phyloP scores from a whole-genome alignment of 1,139 yeast genomes.

The Pichia kudriavzevii region DNA sequence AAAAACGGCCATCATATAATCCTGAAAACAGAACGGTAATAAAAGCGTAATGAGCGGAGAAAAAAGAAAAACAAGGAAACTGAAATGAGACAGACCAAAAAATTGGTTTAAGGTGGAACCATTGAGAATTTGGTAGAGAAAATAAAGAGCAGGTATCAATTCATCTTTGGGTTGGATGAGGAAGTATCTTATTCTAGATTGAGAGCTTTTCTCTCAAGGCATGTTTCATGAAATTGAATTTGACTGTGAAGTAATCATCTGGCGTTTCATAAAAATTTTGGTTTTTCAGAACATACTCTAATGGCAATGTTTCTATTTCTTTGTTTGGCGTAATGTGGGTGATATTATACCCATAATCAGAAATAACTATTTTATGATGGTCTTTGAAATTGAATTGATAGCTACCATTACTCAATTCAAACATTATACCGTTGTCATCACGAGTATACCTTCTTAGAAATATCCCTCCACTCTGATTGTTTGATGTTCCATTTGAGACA shows the following conservation, averaged over 20 bases:
- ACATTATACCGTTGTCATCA: constrained; percentile 76
- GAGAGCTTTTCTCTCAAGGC: constrained; percentile 26
- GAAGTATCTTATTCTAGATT: constrained; percentile 10
- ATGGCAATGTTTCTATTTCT: constrained; percentile 61
- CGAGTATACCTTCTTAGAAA: constrained; percentile 78
- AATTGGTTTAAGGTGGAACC: too few relatives aligned
- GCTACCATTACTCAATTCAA: constrained; percentile 87
- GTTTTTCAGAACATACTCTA: constrained; percentile 50
- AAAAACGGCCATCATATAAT: too few relatives aligned
- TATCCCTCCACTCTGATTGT: constrained; percentile 28
- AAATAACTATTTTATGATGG: constrained; percentile 80
- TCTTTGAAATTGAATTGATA: constrained; percentile 93
- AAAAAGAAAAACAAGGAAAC: too few relatives aligned
- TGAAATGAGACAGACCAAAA: too few relatives aligned
- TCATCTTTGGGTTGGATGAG: not conserved
- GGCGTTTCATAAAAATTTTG: constrained; percentile 58
- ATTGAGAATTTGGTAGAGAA: too few relatives aligned
- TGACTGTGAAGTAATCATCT: constrained; percentile 45
- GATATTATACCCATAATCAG: constrained; percentile 66
- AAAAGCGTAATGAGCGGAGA: too few relatives aligned
- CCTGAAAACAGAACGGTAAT: too few relatives aligned
- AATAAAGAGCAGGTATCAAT: too few relatives aligned
- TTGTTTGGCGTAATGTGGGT: constrained; percentile 80
- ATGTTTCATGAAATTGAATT: constrained; percentile 31
- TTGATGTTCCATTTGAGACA: constrained; percentile 42